Percentiles rank a stretch among this genome's conserved stretches.
Evolutionary conservation across 106 monocot species (phyloP).

Genomic region (Triglochin maritima): DNA sequence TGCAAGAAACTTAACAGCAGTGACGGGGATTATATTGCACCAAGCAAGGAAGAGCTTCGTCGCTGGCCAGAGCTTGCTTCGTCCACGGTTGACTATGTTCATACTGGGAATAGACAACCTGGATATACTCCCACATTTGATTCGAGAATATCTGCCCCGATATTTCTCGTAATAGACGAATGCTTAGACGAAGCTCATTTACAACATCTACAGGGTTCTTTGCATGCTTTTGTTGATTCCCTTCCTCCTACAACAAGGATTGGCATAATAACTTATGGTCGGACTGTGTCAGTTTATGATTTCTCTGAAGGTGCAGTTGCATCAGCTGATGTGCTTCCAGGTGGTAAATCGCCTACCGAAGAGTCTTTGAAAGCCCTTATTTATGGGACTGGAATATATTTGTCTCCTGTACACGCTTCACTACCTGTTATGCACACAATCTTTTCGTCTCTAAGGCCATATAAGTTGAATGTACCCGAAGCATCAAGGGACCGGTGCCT

Average conservation of each 20-base stretch:
- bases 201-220: constrained; percentile 87
- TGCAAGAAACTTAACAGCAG: constrained; percentile 78
- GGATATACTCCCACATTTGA: constrained; percentile 79
- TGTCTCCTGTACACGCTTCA: constrained; percentile 78
- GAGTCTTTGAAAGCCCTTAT: constrained; percentile 84
- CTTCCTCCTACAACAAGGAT: constrained; percentile 63
- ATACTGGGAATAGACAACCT: constrained; percentile 51
- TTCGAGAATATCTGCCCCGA: constrained; percentile 53
- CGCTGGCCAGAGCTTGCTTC: constrained; percentile 61
- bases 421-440: constrained; percentile 79
- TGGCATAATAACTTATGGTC: constrained; percentile 83
- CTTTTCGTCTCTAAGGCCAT: constrained; percentile 85
- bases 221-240: constrained; percentile 97
- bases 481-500: constrained; percentile 82
- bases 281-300: constrained; percentile 96
- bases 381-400: constrained; percentile 83
- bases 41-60: constrained; percentile 49
- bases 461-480: constrained; percentile 62
- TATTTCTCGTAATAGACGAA: constrained; percentile 91
- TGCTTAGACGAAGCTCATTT: constrained; percentile 92
- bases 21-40: constrained; percentile 58
- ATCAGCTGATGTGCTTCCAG: constrained; percentile 95
- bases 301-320: constrained; percentile 90
- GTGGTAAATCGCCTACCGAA: constrained; percentile 59
- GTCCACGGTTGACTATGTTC: constrained; percentile 74